Base-by-base conservation (phyloP, 371 early-diverging fungal genomes). In the Batrachochytrium dendrobatidis region DNA sequence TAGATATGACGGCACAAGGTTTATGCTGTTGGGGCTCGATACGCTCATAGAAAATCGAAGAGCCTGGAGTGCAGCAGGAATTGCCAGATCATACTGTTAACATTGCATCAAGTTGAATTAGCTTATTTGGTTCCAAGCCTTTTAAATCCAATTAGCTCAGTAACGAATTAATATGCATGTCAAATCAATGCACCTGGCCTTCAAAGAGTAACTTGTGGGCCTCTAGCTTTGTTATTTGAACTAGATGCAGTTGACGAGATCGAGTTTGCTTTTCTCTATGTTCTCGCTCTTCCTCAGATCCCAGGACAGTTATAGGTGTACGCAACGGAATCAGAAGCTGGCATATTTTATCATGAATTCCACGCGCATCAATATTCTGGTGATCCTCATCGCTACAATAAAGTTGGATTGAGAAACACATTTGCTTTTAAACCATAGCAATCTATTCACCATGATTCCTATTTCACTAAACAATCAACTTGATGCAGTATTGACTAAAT, bases 41-140 rank as follows among this genome's bases (percentile, higher is more conserved):
- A 74, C 66, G 34, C 67, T 66, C 68, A 74, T 74, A 22, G 70
- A 67, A 53, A 73, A 77, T 20, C 75, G 71, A 12, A 77, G 65
- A 2, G 77, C 66, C 62, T 77, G 77, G 22, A 77, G 66, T 0
- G 77, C 77, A 8, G 77, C 77, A 1, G 77, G 77, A 50, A 77
- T 77, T 1, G 77, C 77, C 15, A 77, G 67, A 31, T 74, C 69
- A 53, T 69, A 74, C 67, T 76, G 55, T 25, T n/a, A 28, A 49
- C 22, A 17, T 39, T 22, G 17, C 20, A 25, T 33, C n/a, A 53
- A 10, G 0, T 24, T 30, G n/a, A n/a, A 24, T 65, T 33, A 46
- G 29, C 6, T 20, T 22, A 55, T 26, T 3, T 31, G 6, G 8
- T 10, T 10, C 15, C 17, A 34, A 60, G 20, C 35, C 53, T 12